phyloP scores from a whole-genome alignment of 176 grass and related monocot genomes.

The Dendrocalamus sinicus region DNA sequence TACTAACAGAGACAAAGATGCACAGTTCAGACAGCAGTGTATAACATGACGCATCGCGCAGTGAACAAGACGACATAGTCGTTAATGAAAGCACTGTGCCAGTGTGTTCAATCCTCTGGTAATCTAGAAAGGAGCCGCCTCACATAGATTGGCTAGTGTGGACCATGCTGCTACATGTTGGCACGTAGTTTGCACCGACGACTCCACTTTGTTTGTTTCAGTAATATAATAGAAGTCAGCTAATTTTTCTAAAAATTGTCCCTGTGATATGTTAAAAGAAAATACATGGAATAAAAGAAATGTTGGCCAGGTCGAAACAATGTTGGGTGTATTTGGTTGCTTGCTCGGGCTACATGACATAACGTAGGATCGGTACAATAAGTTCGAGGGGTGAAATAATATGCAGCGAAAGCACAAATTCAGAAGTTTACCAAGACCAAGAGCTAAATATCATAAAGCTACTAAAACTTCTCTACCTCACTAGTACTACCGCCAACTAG shows the following conservation, averaged over 20 bases:
- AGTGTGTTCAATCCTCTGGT: not conserved
- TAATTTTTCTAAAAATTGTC: not conserved
- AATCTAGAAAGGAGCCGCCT: not conserved
- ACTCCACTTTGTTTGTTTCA: not conserved
- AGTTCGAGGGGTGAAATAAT: no score
- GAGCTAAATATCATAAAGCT: no score
- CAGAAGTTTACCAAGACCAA: no score
- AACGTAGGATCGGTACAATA: no score
- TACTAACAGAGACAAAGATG: not conserved
- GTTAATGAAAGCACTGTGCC: constrained; percentile 15
- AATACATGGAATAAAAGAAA: not conserved
- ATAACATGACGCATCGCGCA: not conserved
- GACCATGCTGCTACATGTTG: not conserved
- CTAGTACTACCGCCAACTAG: no score
- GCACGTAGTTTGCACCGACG: not conserved
- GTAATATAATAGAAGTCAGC: not conserved
- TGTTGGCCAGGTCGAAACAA: no score
- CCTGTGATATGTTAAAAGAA: not conserved
- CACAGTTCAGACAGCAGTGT: not conserved
- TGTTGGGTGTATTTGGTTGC: not conserved
- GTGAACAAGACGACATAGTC: not conserved
- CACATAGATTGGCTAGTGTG: not conserved
- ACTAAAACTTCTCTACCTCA: no score
- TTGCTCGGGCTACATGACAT: not conserved
- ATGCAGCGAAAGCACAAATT: no score